Percentiles rank a stretch among this genome's conserved stretches.
phyloP scores from a whole-genome alignment of 495 filamentous ascomycete genomes.

The Aspergillus taichungensis region DNA sequence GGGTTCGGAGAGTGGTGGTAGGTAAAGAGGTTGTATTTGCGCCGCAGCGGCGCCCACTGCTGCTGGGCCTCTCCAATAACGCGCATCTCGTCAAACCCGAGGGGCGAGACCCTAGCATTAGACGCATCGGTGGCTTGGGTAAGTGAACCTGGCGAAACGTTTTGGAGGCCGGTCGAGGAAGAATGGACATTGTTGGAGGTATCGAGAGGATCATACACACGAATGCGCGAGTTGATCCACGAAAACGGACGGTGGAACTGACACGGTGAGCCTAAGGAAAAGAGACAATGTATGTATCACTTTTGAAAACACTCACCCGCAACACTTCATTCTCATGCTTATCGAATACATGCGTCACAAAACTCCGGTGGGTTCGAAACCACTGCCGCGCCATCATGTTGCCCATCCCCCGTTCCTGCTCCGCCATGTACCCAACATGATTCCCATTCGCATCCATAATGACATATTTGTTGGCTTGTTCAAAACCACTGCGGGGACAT shows the following conservation, averaged over 20 bases:
- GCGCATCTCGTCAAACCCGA: constrained; percentile 49
- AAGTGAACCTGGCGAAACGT: constrained; percentile 31
- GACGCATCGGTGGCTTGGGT: constrained; percentile 27
- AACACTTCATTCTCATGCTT: constrained; percentile 54
- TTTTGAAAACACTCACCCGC: constrained; percentile 30
- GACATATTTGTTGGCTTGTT: constrained; percentile 65
- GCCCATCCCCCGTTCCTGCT: constrained; percentile 53
- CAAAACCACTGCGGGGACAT: constrained; percentile 44
- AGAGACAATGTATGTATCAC: not conserved
- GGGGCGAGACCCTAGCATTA: constrained; percentile 41
- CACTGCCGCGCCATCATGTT: constrained; percentile 52
- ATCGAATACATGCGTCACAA: constrained; percentile 65
- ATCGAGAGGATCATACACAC: constrained; percentile 52
- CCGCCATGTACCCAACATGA: constrained; percentile 61
- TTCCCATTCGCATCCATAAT: constrained; percentile 63
- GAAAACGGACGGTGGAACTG: constrained; percentile 62
- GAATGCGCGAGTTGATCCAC: constrained; percentile 57
- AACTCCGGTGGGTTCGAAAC: constrained; percentile 58
- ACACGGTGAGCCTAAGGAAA: not conserved
- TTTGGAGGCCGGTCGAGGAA: constrained; percentile 36
- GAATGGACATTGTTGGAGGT: constrained; percentile 19
- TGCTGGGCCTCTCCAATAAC: constrained; percentile 61
- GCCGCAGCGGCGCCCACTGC: constrained; percentile 56
- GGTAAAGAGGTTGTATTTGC: constrained; percentile 62
- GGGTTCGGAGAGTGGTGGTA: constrained; percentile 30